These are phyloP conservation scores for Petrea volubilis DNA, from an alignment of 257 asterid species.

Conservation along the genomic window DNA sequence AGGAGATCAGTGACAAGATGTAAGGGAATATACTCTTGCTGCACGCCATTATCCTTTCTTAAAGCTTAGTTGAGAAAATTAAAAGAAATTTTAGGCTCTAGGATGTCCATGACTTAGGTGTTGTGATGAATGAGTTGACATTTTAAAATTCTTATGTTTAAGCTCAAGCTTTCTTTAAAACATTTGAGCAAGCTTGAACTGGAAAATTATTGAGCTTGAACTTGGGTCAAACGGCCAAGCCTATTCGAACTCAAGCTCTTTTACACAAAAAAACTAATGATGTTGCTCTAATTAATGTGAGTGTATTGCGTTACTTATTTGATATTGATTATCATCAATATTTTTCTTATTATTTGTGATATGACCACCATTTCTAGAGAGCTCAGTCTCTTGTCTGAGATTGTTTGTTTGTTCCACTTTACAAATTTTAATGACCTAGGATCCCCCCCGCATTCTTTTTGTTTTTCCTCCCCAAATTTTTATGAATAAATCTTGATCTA, in stretches of 20 bases:
- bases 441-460: background rate
- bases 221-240: too few species aligned
- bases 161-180: too few species aligned
- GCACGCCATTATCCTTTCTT: constrained; percentile 1
- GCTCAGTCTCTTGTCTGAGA: background rate
- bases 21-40: constrained; percentile 31
- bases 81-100: background rate
- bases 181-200: too few species aligned
- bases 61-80: background rate
- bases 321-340: too few species aligned
- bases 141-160: too few species aligned
- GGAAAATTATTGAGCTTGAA: too few species aligned
- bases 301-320: too few species aligned
- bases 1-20: constrained; percentile 92
- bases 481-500: background rate
- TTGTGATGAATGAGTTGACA: too few species aligned
- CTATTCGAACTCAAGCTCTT: too few species aligned
- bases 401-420: background rate
- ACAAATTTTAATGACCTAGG: background rate
- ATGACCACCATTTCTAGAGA: background rate
- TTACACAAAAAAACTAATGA: too few species aligned
- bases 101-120: background rate
- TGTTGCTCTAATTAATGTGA: too few species aligned
- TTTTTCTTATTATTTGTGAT: too few species aligned
- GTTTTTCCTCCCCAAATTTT: background rate